These are phyloP conservation scores for Thalassiosira mediterranea DNA, from an alignment of 352 stramenopile genomes.

Conservation along the genomic window DNA sequence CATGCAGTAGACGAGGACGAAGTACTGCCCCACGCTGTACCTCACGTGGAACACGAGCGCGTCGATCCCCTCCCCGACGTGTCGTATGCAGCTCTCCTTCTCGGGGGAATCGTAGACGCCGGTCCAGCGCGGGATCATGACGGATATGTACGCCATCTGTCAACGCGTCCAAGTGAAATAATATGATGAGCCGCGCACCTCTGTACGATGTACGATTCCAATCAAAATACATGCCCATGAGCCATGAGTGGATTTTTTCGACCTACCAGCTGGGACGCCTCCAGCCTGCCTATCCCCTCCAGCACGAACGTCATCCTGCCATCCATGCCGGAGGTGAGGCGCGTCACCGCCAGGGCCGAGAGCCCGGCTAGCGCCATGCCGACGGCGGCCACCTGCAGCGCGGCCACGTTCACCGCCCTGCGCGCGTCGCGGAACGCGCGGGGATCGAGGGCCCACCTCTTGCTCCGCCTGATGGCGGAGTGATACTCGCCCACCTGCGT, in stretches of 20 bases:
- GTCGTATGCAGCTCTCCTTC: neutral
- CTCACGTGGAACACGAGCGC: constrained; percentile 6
- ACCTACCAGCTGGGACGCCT: constrained; percentile 4
- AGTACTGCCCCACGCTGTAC: constrained; percentile 15
- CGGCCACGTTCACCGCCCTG: constrained; percentile 5
- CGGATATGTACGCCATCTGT: constrained; percentile 8
- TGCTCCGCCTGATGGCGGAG: neutral
- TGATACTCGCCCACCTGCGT: constrained; percentile 18
- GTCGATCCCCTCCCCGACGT: neutral
- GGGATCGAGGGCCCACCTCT: neutral
- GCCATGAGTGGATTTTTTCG: no score
- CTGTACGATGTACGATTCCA: no score
- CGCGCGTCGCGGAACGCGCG: neutral
- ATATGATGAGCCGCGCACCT: no score
- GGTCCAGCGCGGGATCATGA: constrained; percentile 4
- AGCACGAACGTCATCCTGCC: constrained; percentile 4
- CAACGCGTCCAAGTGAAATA: no score
- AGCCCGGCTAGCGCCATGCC: neutral
- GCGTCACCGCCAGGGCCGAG: neutral
- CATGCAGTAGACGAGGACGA: constrained; percentile 11
- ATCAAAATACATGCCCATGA: no score
- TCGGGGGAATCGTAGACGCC: constrained; percentile 9
- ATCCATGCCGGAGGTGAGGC: constrained; percentile 6
- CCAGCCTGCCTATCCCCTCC: constrained; percentile 3
- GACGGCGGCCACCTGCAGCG: neutral